Conservation (phyloP, 768 basidiomycete genomes). For the Xanthoconium purpureum region DNA sequence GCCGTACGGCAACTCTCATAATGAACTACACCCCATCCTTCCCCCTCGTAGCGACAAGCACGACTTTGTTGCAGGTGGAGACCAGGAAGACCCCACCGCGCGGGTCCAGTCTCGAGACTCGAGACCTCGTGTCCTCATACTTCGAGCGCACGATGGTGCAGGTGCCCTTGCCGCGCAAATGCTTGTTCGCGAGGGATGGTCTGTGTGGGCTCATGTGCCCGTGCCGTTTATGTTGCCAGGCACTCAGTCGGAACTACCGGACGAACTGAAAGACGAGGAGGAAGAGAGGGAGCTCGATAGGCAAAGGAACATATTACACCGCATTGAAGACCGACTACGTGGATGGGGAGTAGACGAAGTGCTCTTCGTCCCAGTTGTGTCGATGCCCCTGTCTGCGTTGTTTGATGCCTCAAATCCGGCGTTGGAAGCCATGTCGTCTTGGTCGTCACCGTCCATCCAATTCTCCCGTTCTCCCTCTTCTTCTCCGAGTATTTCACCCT, state of each 20-base stretch:
- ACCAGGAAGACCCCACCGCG: conserved; percentile 15
- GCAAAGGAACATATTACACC: conserved; percentile 41
- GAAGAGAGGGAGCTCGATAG: conserved; percentile 37
- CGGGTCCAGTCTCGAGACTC: conserved; percentile 12
- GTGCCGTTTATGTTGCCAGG: conserved; percentile 33
- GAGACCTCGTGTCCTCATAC: conserved; percentile 52
- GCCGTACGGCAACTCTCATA: conserved; percentile 24
- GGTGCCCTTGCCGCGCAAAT: conserved; percentile 80
- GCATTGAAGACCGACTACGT: conserved; percentile 53
- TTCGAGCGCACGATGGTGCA: conserved; percentile 70
- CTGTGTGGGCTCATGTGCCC: conserved; percentile 69
- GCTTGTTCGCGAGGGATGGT: conserved; percentile 65
- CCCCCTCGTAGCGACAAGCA: conserved; percentile 24
- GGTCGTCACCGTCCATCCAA: conserved; percentile 27
- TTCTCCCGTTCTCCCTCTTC: conserved; percentile 26
- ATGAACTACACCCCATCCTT: conserved; percentile 27
- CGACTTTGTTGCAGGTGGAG: conserved; percentile 26
- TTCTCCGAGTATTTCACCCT: conserved; percentile 33
- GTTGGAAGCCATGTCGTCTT: conserved; percentile 17
- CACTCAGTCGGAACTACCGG: conserved; percentile 35
- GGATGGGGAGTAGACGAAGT: conserved; percentile 78
- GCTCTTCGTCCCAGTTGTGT: conserved; percentile 48
- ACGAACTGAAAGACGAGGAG: conserved; percentile 32
- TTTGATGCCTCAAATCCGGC: conserved; percentile 22
- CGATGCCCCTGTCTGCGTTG: conserved; percentile 19